Percentiles rank a stretch among this genome's conserved stretches.
These are phyloP conservation scores for Epichloe brachyelytri DNA, from an alignment of 2,329 filamentous ascomycete species.

Conservation along the genomic window DNA sequence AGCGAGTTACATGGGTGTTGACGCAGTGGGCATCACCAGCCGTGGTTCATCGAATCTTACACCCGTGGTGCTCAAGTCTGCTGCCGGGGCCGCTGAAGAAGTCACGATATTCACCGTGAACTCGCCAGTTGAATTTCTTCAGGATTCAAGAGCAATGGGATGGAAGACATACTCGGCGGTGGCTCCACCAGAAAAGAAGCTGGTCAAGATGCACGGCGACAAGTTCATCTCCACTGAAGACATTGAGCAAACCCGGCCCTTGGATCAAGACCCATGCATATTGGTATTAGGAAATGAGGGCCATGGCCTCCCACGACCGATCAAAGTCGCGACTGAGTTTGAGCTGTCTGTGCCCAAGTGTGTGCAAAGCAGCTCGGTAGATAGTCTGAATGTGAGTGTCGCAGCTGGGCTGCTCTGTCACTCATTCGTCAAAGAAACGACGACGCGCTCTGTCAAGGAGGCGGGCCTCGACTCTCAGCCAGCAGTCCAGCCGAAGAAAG, in stretches of 20 bases:
- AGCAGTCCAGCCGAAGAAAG: neutral
- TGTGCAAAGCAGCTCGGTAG: slow-evolving; percentile 46
- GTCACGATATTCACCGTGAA: slow-evolving; percentile 59
- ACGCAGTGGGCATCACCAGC: slow-evolving; percentile 66
- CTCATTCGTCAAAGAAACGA: slow-evolving; percentile 42
- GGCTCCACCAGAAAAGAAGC: slow-evolving; percentile 27
- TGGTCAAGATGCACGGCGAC: slow-evolving; percentile 20
- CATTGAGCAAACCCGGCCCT: slow-evolving; percentile 36
- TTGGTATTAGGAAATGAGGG: slow-evolving; percentile 77
- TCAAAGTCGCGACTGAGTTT: slow-evolving; percentile 54
- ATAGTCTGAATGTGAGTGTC: slow-evolving; percentile 89
- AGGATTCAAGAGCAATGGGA: slow-evolving; percentile 51
- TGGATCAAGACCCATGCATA: slow-evolving; percentile 53
- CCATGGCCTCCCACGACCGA: slow-evolving; percentile 51
- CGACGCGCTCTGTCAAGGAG: neutral
- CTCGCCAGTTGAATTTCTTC: slow-evolving; percentile 57
- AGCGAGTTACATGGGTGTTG: slow-evolving; percentile 80
- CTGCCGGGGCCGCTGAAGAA: slow-evolving; percentile 74
- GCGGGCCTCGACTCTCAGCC: neutral
- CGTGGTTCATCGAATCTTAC: slow-evolving; percentile 63
- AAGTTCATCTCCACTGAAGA: slow-evolving; percentile 36
- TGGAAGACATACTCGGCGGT: slow-evolving; percentile 79
- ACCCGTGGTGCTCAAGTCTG: slow-evolving; percentile 71
- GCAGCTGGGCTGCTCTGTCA: slow-evolving; percentile 67
- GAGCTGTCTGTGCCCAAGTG: slow-evolving; percentile 52